Conservation (phyloP, 805 yeast genomes). For the Wickerhamiella qilinensis region DNA sequence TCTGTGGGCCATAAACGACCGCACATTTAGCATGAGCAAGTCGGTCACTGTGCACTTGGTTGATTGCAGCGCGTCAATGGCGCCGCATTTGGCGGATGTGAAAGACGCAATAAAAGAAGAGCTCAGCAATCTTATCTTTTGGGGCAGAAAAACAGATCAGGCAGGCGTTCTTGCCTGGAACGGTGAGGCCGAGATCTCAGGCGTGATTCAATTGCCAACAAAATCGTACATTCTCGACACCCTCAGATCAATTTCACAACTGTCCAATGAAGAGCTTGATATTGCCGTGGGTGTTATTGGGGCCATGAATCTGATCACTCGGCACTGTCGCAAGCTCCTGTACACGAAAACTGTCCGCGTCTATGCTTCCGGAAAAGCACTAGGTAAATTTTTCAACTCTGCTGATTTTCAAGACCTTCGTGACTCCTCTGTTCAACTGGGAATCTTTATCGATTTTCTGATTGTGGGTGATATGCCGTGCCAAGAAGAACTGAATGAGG, state of each 20-base stretch:
- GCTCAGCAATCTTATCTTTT: slow-evolving; percentile 4
- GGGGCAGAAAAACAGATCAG: slow-evolving; percentile 7
- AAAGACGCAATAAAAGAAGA: slow-evolving; percentile 1
- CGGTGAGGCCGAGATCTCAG: neutral
- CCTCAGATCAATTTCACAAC: neutral
- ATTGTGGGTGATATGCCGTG: slow-evolving; percentile 4
- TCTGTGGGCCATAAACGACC: no score
- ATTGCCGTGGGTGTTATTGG: neutral
- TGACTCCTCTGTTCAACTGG: slow-evolving; percentile 5
- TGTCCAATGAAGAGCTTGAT: neutral
- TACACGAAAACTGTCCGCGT: slow-evolving; percentile 26
- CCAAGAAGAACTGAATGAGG: slow-evolving; percentile 6
- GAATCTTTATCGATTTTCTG: neutral
- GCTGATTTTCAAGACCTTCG: slow-evolving; percentile 9
- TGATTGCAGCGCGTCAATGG: neutral
- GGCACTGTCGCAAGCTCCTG: slow-evolving; percentile 16
- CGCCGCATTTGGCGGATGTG: neutral
- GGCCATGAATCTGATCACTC: slow-evolving; percentile 23
- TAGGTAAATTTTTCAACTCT: slow-evolving; percentile 1
- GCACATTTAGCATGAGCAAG: no score
- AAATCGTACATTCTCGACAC: neutral
- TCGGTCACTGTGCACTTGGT: neutral
- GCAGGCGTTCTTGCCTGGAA: slow-evolving; percentile 3
- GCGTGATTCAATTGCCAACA: neutral
- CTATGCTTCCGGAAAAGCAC: slow-evolving; percentile 16